Conservation (phyloP, 2,329 filamentous ascomycete genomes). For the Calonectria honghensis region DNA sequence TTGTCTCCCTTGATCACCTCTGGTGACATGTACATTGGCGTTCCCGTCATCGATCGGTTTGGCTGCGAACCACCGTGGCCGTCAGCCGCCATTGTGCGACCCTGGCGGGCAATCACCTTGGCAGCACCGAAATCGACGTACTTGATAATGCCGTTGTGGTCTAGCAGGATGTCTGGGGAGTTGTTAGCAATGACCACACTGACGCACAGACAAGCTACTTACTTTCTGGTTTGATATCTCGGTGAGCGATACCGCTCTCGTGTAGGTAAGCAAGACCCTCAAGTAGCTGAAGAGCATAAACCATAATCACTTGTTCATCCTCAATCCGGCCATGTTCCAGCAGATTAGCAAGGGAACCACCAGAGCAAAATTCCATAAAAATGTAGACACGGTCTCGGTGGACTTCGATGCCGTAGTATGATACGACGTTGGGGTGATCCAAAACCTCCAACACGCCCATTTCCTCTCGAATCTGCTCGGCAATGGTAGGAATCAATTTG, state of each 20-base stretch:
- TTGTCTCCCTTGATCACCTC: slow-evolving; percentile 96
- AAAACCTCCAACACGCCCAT: slow-evolving; percentile 97
- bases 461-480: slow-evolving; percentile 95
- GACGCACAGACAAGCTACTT: slow-evolving; percentile 62
- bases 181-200: slow-evolving; percentile 43
- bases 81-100: slow-evolving; percentile 84
- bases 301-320: slow-evolving; percentile 97
- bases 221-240: slow-evolving; percentile 99
- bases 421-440: slow-evolving; percentile 97
- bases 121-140: slow-evolving; percentile 99
- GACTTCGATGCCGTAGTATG: slow-evolving; percentile 98
- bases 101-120: slow-evolving; percentile 96
- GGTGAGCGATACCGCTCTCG: slow-evolving; percentile 92
- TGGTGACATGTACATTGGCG: slow-evolving; percentile 99
- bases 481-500: slow-evolving; percentile 94
- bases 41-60: slow-evolving; percentile 96
- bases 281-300: slow-evolving; percentile 94
- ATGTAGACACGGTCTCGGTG: slow-evolving; percentile 99
- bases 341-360: slow-evolving; percentile 91
- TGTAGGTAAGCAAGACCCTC: slow-evolving; percentile 96
- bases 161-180: slow-evolving; percentile 87
- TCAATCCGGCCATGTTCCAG: slow-evolving; percentile 97
- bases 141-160: slow-evolving; percentile 98
- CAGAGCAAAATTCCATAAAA: slow-evolving; percentile 99
- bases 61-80: slow-evolving; percentile 76